Evolutionary conservation across 495 filamentous ascomycete genomes (phyloP), one percentile per base, ranked within the genome.

Genomic region (Lasiosphaeris hirsuta): DNA sequence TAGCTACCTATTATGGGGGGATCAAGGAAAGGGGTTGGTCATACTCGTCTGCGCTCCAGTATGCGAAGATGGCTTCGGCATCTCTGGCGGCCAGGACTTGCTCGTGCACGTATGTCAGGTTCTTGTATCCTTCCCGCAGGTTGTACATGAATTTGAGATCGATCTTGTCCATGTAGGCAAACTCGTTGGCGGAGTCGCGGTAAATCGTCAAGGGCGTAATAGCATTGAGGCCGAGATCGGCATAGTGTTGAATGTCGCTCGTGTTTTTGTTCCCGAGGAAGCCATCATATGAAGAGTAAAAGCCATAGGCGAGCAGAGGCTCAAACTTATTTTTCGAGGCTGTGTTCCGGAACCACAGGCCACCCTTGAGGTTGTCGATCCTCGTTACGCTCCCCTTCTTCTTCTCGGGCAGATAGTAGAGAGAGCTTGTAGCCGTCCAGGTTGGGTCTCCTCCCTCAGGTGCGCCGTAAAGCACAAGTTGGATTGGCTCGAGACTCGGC

Each of bases 21-120:
- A 13, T 49, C 2, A n/a, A 48, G 40, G 38, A 35, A 3, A 18
- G 54, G 9, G 9, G 7, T n/a, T n/a, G n/a, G 37, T 59, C 69
- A 30, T 67, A 74, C 70, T 90, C 86, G 56, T 90, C 86, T 3
- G 78, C 81, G 0, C 78, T 83, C 74, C 88, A 90, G 70, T 85
- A 90, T 7, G 81, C 74, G 15, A 87, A 78, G 4, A 89, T 67
- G n/a, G 73, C 79, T 7, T 75, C 78, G 10, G 75, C 73, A n/a
- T 76, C 59, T 48, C 78, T 78, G 34, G 84, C 76, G 4, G 68
- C 64, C 6, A 74, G 66, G 41, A 88, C 78, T 42, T 85, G 81
- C 37, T 77, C 64, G 7, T 64, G 62, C 0, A 88, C 77, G 17
- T 74, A 69, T 1, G 76, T 80, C 0, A 72, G 59, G 62, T 88